Conservation (phyloP, 2,329 filamentous ascomycete species). For the Stemphylium vesicarium region DNA sequence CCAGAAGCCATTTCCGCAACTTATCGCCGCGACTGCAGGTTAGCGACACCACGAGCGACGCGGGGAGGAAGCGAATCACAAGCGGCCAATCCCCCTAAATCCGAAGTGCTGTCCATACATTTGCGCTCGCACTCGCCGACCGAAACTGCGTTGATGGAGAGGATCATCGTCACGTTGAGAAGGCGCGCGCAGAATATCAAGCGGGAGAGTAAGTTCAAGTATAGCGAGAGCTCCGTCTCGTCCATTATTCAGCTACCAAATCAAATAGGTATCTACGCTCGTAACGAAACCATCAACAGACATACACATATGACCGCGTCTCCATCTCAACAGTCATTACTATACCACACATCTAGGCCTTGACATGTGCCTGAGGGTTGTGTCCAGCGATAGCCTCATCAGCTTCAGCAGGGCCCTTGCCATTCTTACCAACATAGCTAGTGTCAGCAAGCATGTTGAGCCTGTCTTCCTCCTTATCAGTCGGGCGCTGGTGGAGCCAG, state of each 20-base stretch:
- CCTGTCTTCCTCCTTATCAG: conserved; percentile 71
- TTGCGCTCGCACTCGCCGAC: too few relatives aligned
- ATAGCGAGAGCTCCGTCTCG: neutral
- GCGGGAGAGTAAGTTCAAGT: neutral
- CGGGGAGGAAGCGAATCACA: too few relatives aligned
- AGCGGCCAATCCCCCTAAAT: too few relatives aligned
- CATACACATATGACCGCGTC: neutral
- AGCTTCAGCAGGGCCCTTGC: conserved; percentile 23
- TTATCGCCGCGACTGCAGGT: too few relatives aligned
- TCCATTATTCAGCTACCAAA: neutral
- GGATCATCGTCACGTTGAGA: too few relatives aligned
- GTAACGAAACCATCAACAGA: neutral
- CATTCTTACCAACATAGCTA: conserved; percentile 41
- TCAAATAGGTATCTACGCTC: conserved; percentile 6
- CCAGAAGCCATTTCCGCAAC: too few relatives aligned
- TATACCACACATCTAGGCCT: neutral
- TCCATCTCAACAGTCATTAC: neutral
- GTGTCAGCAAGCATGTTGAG: conserved; percentile 65
- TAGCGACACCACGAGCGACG: too few relatives aligned
- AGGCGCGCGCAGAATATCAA: neutral
- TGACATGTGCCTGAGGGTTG: neutral
- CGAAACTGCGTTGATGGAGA: too few relatives aligned
- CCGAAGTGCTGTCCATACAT: too few relatives aligned
- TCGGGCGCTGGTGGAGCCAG: conserved; percentile 70
- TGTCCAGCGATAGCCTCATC: conserved; percentile 20